Evolutionary conservation across 306 rosid species (phyloP), one percentile per base, ranked within the genome.

Genomic region (Ziziphus jujuba): DNA sequence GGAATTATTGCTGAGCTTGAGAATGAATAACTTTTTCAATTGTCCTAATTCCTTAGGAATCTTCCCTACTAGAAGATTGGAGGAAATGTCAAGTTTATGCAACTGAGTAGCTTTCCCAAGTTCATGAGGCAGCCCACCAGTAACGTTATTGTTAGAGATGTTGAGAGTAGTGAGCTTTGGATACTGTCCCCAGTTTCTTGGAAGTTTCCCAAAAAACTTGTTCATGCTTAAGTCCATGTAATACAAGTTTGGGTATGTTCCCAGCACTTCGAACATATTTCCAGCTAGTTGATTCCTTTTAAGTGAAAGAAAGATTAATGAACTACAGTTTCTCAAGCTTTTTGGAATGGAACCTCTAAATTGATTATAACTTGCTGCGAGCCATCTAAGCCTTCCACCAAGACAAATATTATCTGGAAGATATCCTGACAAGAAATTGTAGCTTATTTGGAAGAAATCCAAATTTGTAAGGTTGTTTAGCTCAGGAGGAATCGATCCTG

Each of bases 191-290:
- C 38, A 34, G 7, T 34, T 34, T 34, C 38, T 7, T 3, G 38
- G 3, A 34, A 34, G 38, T 34, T 34, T 7, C 3, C 80, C 80
- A 7, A 66, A n/a, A 51, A 80, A 67, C 9, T 72, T 35, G 28
- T 80, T 80, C 52, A 71, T 58, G 56, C 77, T 72, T 38, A 80
- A 52, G 51, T 75, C 72, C 20, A 80, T 15, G 31, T 61, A 75
- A 48, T 56, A 54, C 36, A 80, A 72, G 5, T 40, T 61, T 60
- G n/a, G n/a, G n/a, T n/a, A n/a, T n/a, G n/a, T n/a, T n/a, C n/a
- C n/a, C n/a, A n/a, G n/a, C n/a, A n/a, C 84, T 79, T 75, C 71
- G 1, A 77, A 74, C 38, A 79, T 34, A 52, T 79, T 65, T 7
- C 74, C 80, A 7, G 21, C 25, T 20, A 79, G 69, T 3, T 54